A percentile compares a stretch with the other conserved stretches of the same genome.
phyloP scores from a whole-genome alignment of 129 eudicot genomes.

The Helianthus annuus region HanXRQr2.0-SUNRISE NC_035445.2:165911029-165911528 shows the following conservation, averaged over 20 bases:
- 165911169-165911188: conserved; percentile 98
- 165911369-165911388: conserved; percentile 93
- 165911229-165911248: conserved; percentile 99
- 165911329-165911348: conserved; percentile 93
- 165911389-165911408: conserved; percentile 86
- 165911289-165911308: conserved; percentile 99
- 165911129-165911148: background rate
- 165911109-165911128: conserved; percentile 5
- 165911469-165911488: conserved; percentile 88
- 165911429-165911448: conserved; percentile 93
- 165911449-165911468: conserved; percentile 98
- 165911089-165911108: background rate
- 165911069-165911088: conserved; percentile 9
- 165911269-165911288: conserved; percentile 98
- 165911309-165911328: conserved; percentile 97
- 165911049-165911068: background rate
- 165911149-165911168: conserved; percentile 65
- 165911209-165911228: conserved; percentile 97
- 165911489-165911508: conserved; percentile 1
- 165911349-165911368: conserved; percentile 96
- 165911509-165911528: background rate
- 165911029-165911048: background rate
- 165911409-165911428: conserved; percentile 98
- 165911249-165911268: conserved; percentile 94
- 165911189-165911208: conserved; percentile 93